Base-by-base conservation (phyloP, 306 rosid genomes). In the Glycyrrhiza uralensis region DNA sequence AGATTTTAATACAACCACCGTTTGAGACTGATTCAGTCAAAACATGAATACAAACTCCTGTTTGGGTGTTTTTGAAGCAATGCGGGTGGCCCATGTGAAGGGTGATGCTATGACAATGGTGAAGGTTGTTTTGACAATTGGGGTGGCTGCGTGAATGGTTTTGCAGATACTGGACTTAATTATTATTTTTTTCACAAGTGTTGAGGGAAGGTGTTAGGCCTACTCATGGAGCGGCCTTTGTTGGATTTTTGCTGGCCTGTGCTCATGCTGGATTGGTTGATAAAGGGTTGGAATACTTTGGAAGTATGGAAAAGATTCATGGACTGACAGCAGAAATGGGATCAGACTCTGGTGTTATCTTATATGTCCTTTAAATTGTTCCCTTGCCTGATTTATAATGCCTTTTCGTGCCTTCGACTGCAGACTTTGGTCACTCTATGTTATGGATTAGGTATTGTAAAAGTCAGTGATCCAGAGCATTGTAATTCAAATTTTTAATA, bases 231-330 rank as follows among this genome's bases (percentile, higher is more conserved):
- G n/a, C n/a, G n/a, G 63, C 74, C 6, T 92, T 92, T 63, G 87
- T 89, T 18, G 93, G 94, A 63, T 50, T 92, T 67, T 81, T 92
- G 63, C 82, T 87, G 45, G 90, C 96, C 11, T 89, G 97, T 42
- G 80, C 90, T 74, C 96, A 89, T 77, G 88, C 84, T 17, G 97
- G 97, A 71, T 74, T 92, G 70, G 90, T 87, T 13, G 89, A 87
- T 45, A 70, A 80, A 73, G 97, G 96, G 74, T 75, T 92, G 79
- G 83, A 84, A 60, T 82, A 84, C 71, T 89, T 84, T 57, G 83
- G 81, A 49, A 86, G 85, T 71, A 89, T 92, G 96, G 87, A 81
- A 69, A 81, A 54, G 71, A 76, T 79, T 77, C 70, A 87, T 66
- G 87, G 85, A 76, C 76, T 89, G 42, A 62, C 19, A 73, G 96